Conservation (phyloP, 2,329 filamentous ascomycete genomes). For the Fusarium caatingaense region DNA sequence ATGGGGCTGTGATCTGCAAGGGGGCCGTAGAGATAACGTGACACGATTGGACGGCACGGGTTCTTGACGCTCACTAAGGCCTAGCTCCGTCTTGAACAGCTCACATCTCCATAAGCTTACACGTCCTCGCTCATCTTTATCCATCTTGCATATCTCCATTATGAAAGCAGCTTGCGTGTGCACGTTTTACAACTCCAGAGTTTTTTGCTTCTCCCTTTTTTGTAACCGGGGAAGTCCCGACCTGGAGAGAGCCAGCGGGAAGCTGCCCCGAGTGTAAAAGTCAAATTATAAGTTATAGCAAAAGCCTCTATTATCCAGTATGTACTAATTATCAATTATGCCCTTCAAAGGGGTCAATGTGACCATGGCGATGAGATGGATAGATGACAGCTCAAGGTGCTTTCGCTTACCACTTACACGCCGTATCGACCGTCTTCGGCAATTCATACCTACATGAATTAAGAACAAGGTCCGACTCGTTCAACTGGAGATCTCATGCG, state of each 20-base stretch:
- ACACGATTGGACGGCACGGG: slow-evolving; percentile 24
- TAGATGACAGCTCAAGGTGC: slow-evolving; percentile 10
- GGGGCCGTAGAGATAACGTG: neutral
- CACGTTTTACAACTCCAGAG: slow-evolving; percentile 27
- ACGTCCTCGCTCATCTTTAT: slow-evolving; percentile 14
- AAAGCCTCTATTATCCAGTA: neutral
- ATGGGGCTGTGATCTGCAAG: slow-evolving; percentile 19
- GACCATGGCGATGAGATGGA: slow-evolving; percentile 25
- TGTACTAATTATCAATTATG: neutral
- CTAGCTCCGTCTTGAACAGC: neutral
- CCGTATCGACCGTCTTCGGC: slow-evolving; percentile 18
- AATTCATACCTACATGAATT: slow-evolving; percentile 19
- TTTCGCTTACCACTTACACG: slow-evolving; percentile 36
- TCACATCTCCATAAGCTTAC: slow-evolving; percentile 4
- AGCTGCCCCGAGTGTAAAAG: slow-evolving; percentile 16
- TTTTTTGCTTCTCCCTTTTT: slow-evolving; percentile 22
- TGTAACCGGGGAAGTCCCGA: slow-evolving; percentile 28
- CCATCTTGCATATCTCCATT: slow-evolving; percentile 14
- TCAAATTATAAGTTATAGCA: slow-evolving; percentile 1
- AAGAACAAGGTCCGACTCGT: slow-evolving; percentile 9
- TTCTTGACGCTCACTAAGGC: neutral
- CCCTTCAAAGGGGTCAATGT: slow-evolving; percentile 17
- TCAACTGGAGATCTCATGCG: slow-evolving; percentile 11
- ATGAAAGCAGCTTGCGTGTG: slow-evolving; percentile 35
- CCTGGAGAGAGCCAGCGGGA: slow-evolving; percentile 4